Evolutionary conservation across 75 land plant genomes (phyloP), one percentile per base, ranked within the genome.

Genomic region (Selaginella moellendorffii): DNA sequence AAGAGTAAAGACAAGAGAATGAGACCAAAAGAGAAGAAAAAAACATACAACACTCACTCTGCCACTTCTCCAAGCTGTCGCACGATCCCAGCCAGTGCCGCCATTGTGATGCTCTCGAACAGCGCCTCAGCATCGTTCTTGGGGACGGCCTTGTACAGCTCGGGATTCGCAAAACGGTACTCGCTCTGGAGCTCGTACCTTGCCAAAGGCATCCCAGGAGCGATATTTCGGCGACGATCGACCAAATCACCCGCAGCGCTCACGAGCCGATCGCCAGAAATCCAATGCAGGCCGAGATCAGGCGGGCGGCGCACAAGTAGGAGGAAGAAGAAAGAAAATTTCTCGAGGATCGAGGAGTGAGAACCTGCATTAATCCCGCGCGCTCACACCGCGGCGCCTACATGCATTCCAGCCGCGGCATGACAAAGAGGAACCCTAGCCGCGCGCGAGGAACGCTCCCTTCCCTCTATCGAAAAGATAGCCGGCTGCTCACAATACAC

Each of bases 21-120:
- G 14, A 36, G 46, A 36, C 46, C 5, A 36, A 36, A 36, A 36
- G 14, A 36, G n/a, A n/a, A n/a, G n/a, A n/a, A n/a, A n/a, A n/a
- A 36, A 36, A 36, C 46, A 5, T 36, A 36, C 46, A 36, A 52
- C 8, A 65, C 78, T 53, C 54, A 83, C 86, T 82, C 86, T 29
- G 86, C 78, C 1, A 83, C 69, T 65, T 83, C 85, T 2, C 85
- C 85, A 9, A 82, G 73, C 69, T 82, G 85, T 28, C 85, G 81
- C 29, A 83, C 64, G 42, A 81, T 76, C 54, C 86, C 86, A 18
- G 81, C 86, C 23, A 83, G 85, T 5, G 84, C 86, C 1, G 86
- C 81, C 69, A 83, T 83, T 24, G 85, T 76, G 67, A 83, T 78
- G 2, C 85, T 85, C 26, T 83, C 86, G 10, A 83, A 53, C 22